Conservation (phyloP, 2,329 filamentous ascomycete genomes). For the Aureobasidium sp. region DNA sequence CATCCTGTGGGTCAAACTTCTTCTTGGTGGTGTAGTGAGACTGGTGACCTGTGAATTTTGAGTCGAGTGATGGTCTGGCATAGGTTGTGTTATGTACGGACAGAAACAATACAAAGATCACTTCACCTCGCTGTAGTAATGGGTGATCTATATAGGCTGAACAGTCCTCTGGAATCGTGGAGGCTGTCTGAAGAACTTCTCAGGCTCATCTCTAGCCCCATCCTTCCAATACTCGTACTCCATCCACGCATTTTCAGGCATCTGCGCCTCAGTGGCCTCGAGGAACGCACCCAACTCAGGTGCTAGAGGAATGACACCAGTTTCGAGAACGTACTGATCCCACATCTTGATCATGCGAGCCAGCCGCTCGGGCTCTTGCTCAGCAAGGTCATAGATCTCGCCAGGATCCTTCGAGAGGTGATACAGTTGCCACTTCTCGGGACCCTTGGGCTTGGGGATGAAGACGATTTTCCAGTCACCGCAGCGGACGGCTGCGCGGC, state of each 20-base stretch:
- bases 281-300: conserved; percentile 53
- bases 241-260: conserved; percentile 60
- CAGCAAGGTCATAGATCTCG: conserved; percentile 37
- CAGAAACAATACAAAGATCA: no score
- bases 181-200: conserved; percentile 28
- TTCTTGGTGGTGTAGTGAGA: no score
- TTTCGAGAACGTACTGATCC: conserved; percentile 54
- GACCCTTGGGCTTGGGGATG: conserved; percentile 50
- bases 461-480: conserved; percentile 54
- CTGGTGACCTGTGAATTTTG: no score
- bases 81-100: no score
- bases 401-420: conserved; percentile 47
- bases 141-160: conserved; percentile 14
- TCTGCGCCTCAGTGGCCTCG: conserved; percentile 56
- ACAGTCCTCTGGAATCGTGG: conserved; percentile 27
- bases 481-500: conserved; percentile 48
- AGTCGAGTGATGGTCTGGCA: no score
- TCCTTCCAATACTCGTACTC: conserved; percentile 59
- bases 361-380: conserved; percentile 37
- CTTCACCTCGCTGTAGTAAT: no score
- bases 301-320: conserved; percentile 52
- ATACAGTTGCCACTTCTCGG: conserved; percentile 53
- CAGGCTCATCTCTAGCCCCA: conserved; percentile 39
- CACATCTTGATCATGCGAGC: conserved; percentile 47
- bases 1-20: no score